A percentile compares a stretch with the other conserved stretches of the same genome.
phyloP scores from a whole-genome alignment of 805 yeast genomes.

The Kazachstania psychrophila region DNA sequence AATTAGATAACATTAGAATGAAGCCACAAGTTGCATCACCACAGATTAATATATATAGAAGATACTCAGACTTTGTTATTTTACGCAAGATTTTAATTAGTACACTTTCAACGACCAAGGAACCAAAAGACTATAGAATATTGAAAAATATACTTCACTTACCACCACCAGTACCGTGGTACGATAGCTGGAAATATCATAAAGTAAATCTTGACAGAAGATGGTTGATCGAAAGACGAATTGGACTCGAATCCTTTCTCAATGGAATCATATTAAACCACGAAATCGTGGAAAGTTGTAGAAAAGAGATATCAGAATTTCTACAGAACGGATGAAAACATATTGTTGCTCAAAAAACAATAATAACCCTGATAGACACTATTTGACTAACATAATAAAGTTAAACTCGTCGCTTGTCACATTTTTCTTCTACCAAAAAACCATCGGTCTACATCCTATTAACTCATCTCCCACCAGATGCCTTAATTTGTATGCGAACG shows the following conservation, averaged over 20 bases:
- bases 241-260: conserved; percentile 52
- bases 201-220: conserved; percentile 29
- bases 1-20: background rate
- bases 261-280: conserved; percentile 42
- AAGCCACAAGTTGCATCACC: conserved; percentile 6
- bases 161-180: conserved; percentile 43
- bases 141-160: conserved; percentile 39
- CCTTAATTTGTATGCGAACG: too few relatives aligned
- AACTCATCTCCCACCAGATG: too few relatives aligned
- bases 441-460: too few relatives aligned
- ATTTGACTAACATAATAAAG: too few relatives aligned
- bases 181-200: conserved; percentile 22
- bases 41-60: conserved; percentile 38
- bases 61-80: conserved; percentile 56
- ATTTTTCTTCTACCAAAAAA: too few relatives aligned
- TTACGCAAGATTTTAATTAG: too few relatives aligned
- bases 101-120: too few relatives aligned
- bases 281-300: conserved; percentile 29
- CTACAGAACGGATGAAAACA: background rate
- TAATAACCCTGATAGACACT: too few relatives aligned
- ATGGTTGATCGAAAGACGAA: conserved; percentile 47
- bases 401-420: too few relatives aligned
- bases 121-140: too few relatives aligned
- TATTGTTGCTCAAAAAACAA: background rate
- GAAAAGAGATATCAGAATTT: conserved; percentile 5